Evolutionary conservation across 768 basidiomycete genomes (phyloP), one percentile per base, ranked within the genome.

Genomic region (Xerocomus potaroensis): DNA sequence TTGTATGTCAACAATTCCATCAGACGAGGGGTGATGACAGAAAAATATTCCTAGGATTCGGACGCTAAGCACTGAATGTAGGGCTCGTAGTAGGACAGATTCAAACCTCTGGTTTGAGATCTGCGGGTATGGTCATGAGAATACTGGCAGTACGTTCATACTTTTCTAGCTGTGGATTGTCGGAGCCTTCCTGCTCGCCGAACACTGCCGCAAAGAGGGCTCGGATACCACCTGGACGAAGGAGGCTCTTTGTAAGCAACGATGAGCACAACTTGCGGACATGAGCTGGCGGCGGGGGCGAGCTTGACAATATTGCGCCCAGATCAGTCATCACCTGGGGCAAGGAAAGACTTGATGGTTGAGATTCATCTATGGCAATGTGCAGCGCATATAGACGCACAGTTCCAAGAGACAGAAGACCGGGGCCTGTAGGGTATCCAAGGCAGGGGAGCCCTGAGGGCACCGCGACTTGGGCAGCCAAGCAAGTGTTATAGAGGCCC

Each of bases 191-290:
- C 29, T 77, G 76, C 34, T 83, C 83, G 2, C 82, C 80, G 43
- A 91, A 83, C 1, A 90, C 69, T 9, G 85, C 84, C 9, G 74
- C 72, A 52, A 79, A 82, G 16, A 92, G 72, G 0, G 86, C 87
- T 23, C 70, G 72, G 1, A 91, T 72, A 1, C 91, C 91, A 19
- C 80, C 77, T 0, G 81, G 78, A 18, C 86, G 79, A 18, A 87
- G 65, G 9, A 92, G 65, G 59, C 90, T 87, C 47, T 76, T 74
- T 53, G 80, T 83, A 21, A 92, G 76, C 26, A 89, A 68, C n/a
- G 72, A 72, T 0, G 77, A 70, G 53, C 81, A 86, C 24, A 80
- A 55, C 56, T 75, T 84, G 32, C 75, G 75, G 27, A 80, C 75
- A 57, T 87, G 78, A 14, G 64, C 47, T 4, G 78, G 71, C 1